Conservation (phyloP, 257 asterid species). For the Nicotiana attenuata region DNA sequence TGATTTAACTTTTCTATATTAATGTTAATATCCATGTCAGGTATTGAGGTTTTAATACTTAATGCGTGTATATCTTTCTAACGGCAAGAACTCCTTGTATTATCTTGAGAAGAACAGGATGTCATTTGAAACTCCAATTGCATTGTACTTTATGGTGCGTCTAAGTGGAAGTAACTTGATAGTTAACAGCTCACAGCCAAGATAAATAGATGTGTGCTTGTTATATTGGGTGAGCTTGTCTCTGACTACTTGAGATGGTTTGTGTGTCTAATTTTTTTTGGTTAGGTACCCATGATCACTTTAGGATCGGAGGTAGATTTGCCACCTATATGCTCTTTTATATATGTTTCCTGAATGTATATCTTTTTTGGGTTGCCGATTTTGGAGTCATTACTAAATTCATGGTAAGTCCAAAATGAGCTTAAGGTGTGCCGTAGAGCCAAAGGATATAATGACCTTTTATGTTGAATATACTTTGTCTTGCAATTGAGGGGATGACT, state of each 20-base stretch:
- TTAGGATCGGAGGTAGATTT: background rate
- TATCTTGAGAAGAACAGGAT: background rate
- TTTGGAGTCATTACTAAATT: background rate
- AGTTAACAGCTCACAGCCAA: background rate
- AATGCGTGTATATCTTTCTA: background rate
- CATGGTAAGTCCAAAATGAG: background rate
- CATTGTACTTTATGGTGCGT: background rate
- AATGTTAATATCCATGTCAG: background rate
- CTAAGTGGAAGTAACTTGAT: background rate
- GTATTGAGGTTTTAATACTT: background rate
- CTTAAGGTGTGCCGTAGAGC: background rate
- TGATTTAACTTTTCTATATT: background rate
- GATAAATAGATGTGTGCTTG: background rate
- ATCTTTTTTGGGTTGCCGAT: background rate
- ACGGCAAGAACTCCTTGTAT: background rate
- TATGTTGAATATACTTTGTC: background rate
- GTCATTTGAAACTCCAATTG: background rate
- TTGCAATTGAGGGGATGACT: background rate
- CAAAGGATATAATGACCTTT: background rate
- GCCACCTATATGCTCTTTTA: background rate
- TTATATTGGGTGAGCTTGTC: background rate
- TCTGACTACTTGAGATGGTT: background rate
- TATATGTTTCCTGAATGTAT: background rate
- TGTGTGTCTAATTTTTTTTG: background rate
- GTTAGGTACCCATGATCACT: background rate